These are phyloP conservation scores for Pezicula radicicola DNA, from an alignment of 2,329 filamentous ascomycete species.

Conservation along the genomic window DNA sequence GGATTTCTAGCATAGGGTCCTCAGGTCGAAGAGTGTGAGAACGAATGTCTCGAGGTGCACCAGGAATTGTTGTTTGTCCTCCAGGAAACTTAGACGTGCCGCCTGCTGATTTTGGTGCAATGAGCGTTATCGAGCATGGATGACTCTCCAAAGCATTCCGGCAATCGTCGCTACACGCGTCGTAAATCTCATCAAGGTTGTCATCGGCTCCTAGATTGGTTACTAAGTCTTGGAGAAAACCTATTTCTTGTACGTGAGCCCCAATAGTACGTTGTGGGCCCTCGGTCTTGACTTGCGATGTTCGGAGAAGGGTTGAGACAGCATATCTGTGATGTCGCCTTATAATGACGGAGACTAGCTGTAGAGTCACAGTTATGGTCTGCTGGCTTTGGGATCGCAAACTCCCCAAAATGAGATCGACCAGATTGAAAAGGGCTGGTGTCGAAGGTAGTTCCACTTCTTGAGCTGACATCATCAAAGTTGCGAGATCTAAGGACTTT, in stretches of 20 bases:
- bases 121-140: constrained; percentile 67
- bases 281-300: constrained; percentile 53
- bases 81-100: constrained; percentile 55
- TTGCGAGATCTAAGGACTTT: constrained; percentile 85
- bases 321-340: constrained; percentile 87
- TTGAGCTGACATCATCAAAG: constrained; percentile 72
- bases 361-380: constrained; percentile 85
- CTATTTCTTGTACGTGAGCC: constrained; percentile 71
- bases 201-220: constrained; percentile 65
- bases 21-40: constrained; percentile 60
- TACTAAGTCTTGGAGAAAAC: constrained; percentile 67
- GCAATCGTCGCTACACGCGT: constrained; percentile 68
- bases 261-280: constrained; percentile 64
- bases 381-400: constrained; percentile 81
- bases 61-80: constrained; percentile 53
- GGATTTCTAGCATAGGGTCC: constrained; percentile 61
- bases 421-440: constrained; percentile 86
- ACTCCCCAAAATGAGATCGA: constrained; percentile 85
- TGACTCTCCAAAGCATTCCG: constrained; percentile 68
- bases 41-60: constrained; percentile 57
- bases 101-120: constrained; percentile 56
- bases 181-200: constrained; percentile 71
- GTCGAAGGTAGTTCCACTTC: constrained; percentile 67
- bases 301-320: constrained; percentile 70
- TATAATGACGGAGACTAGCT: constrained; percentile 81